These are phyloP conservation scores for Wickerhamomyces ciferrii DNA, from an alignment of 805 yeast species.

Conservation along the genomic window DNA sequence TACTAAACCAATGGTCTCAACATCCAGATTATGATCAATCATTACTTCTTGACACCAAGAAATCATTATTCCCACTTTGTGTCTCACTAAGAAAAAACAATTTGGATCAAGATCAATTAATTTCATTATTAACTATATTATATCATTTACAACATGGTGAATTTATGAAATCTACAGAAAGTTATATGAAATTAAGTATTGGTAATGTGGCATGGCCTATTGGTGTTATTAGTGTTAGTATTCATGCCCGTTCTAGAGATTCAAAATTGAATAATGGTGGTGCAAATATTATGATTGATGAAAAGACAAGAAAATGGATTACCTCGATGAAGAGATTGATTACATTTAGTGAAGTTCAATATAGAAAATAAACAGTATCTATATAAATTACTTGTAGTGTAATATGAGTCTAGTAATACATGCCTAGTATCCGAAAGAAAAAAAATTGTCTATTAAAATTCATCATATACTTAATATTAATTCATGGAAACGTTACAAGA, in stretches of 20 bases:
- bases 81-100: conserved; percentile 43
- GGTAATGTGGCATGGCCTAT: conserved; percentile 94
- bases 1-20: conserved; percentile 33
- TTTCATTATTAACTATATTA: conserved; percentile 54
- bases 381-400: not conserved
- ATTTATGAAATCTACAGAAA: conserved; percentile 52
- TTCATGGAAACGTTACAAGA: too few relatives aligned
- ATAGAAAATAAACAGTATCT: not conserved
- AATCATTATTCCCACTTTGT: conserved; percentile 44
- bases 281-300: conserved; percentile 78
- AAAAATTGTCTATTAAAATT: too few relatives aligned
- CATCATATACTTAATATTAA: too few relatives aligned
- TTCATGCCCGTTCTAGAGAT: conserved; percentile 68
- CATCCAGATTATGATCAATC: conserved; percentile 15
- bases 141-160: conserved; percentile 52
- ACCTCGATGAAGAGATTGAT: conserved; percentile 68
- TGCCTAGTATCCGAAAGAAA: too few relatives aligned
- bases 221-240: conserved; percentile 75
- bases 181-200: conserved; percentile 69
- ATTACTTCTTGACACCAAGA: conserved; percentile 41
- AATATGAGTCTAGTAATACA: too few relatives aligned
- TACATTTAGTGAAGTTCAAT: conserved; percentile 36
- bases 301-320: conserved; percentile 70
- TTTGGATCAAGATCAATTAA: conserved; percentile 35
- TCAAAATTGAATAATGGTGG: conserved; percentile 48